Percentiles rank a stretch among this genome's conserved stretches.
Conservation (phyloP, 805 yeast genomes). For the Wickerhamiella azyma region DNA sequence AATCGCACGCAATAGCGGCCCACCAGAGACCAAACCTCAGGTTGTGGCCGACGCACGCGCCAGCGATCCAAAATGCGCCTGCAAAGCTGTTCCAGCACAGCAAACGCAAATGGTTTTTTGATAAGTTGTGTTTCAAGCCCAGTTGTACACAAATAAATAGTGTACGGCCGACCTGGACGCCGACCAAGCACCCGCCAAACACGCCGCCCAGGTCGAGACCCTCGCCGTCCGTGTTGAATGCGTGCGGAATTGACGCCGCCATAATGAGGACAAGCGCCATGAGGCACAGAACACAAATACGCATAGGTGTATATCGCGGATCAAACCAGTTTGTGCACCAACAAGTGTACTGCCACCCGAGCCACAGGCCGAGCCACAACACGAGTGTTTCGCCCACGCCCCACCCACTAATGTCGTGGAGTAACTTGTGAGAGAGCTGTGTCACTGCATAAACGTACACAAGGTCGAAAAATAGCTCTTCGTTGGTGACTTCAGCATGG, state of each 20-base stretch:
- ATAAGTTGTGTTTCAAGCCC: not conserved
- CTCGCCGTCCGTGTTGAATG: not conserved
- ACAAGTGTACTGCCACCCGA: constrained; percentile 1
- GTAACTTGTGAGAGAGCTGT: not conserved
- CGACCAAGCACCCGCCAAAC: not conserved
- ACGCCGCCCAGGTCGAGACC: not conserved
- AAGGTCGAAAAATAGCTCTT: constrained; percentile 2
- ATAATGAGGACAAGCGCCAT: not conserved
- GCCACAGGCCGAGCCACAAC: constrained; percentile 1
- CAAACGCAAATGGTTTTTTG: not conserved
- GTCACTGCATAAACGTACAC: constrained; percentile 1
- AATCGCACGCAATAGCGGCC: not conserved
- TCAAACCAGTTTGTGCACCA: constrained; percentile 1
- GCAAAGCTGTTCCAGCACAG: not conserved
- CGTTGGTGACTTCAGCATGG: not conserved
- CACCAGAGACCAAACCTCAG: not conserved
- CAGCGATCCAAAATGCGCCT: not conserved
- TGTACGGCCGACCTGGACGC: not conserved
- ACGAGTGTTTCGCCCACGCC: not conserved
- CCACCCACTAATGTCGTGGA: not conserved
- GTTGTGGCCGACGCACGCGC: constrained; percentile 3
- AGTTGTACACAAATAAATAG: not conserved
- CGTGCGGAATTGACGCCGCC: not conserved
- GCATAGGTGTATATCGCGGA: not conserved
- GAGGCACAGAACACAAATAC: not conserved